Percentiles rank a stretch among this genome's conserved stretches.
phyloP scores from a whole-genome alignment of 1,284 basidiomycete species.

The Leccinum fuscescens region DNA sequence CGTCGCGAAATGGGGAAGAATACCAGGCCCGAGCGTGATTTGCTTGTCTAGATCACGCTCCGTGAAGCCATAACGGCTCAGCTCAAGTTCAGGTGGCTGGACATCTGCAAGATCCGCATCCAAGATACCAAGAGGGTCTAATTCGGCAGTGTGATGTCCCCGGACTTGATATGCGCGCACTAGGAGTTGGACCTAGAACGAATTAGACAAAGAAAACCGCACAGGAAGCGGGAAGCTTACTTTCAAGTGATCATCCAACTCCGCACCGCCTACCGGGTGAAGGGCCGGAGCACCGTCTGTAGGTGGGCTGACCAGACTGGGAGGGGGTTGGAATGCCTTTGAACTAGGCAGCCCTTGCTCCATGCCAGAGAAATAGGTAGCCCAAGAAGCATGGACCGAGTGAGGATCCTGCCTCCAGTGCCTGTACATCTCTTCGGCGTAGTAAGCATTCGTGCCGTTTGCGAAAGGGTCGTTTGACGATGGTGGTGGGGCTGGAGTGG shows the following conservation, averaged over 20 bases:
- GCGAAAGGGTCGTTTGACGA: constrained; percentile 81
- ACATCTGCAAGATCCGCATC: constrained; percentile 81
- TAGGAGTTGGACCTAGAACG: constrained; percentile 83
- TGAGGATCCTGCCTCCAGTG: constrained; percentile 89
- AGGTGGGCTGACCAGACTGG: constrained; percentile 64
- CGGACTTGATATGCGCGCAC: constrained; percentile 99
- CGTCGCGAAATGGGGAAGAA: constrained; percentile 91
- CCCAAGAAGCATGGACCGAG: constrained; percentile 94
- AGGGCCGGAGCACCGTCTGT: constrained; percentile 84
- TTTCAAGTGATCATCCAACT: constrained; percentile 94
- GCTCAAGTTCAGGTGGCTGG: constrained; percentile 83
- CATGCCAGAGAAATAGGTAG: constrained; percentile 91
- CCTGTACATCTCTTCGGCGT: constrained; percentile 95
- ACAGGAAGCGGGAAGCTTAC: constrained; percentile 41
- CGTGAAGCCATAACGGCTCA: constrained; percentile 92
- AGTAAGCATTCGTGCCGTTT: constrained; percentile 91
- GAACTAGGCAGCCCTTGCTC: constrained; percentile 85
- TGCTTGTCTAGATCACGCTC: constrained; percentile 93
- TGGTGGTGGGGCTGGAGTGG: constrained; percentile 52
- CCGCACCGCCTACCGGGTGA: constrained; percentile 65
- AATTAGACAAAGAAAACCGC: constrained; percentile 6
- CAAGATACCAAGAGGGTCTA: constrained; percentile 93
- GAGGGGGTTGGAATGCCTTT: constrained; percentile 86
- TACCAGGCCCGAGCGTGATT: constrained; percentile 92
- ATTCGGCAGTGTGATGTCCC: constrained; percentile 93